phyloP scores from a whole-genome alignment of 2,329 filamentous ascomycete species.

The Fusarium odoratissimum region DNA sequence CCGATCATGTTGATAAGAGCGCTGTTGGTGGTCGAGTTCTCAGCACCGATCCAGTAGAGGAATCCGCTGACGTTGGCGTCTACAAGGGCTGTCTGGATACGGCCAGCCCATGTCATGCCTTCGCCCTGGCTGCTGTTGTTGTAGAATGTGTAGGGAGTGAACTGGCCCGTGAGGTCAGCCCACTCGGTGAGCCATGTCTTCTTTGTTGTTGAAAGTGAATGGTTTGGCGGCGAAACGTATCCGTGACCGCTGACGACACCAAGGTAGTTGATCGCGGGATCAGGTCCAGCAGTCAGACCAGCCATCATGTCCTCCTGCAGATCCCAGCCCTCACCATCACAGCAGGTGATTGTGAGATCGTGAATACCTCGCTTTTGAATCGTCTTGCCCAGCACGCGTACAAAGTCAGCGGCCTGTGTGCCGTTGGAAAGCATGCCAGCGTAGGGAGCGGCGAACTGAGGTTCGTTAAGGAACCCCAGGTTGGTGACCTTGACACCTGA shows the following conservation, averaged over 20 bases:
- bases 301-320: background rate
- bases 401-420: background rate
- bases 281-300: background rate
- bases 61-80: background rate
- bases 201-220: background rate
- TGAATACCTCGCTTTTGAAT: background rate
- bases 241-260: background rate
- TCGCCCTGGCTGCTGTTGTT: background rate
- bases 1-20: background rate
- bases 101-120: background rate
- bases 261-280: background rate
- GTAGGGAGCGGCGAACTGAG: background rate
- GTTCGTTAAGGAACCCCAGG: background rate
- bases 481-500: background rate
- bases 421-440: background rate
- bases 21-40: background rate
- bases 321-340: background rate
- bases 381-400: background rate
- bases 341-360: background rate
- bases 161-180: background rate
- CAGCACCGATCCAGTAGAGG: background rate
- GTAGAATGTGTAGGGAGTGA: background rate
- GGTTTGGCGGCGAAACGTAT: background rate
- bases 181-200: background rate
- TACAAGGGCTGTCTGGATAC: background rate